phyloP scores from a whole-genome alignment of 1,284 basidiomycete species.

The Ustilago nuda region DNA sequence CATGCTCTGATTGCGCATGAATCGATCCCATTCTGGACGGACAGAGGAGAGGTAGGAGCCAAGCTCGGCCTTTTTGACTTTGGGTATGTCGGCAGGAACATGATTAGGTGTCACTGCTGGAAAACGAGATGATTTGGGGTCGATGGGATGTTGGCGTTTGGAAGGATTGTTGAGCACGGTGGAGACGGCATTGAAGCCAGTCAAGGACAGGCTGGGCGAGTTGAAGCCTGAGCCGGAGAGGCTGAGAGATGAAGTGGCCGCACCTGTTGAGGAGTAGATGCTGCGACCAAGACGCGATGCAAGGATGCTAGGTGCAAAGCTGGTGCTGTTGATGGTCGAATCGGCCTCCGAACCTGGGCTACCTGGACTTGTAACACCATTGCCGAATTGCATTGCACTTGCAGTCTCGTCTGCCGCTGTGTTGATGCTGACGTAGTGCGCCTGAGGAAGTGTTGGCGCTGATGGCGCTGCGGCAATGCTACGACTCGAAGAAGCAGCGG shows the following conservation, averaged over 20 bases:
- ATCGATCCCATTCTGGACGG: slow-evolving; percentile 63
- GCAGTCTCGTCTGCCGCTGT: slow-evolving; percentile 16
- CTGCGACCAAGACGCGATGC: slow-evolving; percentile 37
- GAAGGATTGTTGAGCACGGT: slow-evolving; percentile 67
- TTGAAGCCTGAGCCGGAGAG: slow-evolving; percentile 39
- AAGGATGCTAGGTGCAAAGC: slow-evolving; percentile 38
- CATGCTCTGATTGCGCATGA: slow-evolving; percentile 62
- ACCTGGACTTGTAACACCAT: slow-evolving; percentile 36
- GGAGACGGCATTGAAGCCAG: slow-evolving; percentile 62
- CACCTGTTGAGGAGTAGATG: slow-evolving; percentile 34
- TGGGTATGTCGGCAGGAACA: slow-evolving; percentile 57
- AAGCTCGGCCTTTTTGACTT: slow-evolving; percentile 53
- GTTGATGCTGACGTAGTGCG: neutral
- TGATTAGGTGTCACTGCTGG: slow-evolving; percentile 56
- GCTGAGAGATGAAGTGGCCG: slow-evolving; percentile 33
- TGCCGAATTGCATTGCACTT: slow-evolving; percentile 20
- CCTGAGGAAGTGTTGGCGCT: slow-evolving; percentile 2
- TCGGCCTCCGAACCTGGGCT: slow-evolving; percentile 46
- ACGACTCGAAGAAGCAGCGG: slow-evolving; percentile 19
- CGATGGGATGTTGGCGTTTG: slow-evolving; percentile 61
- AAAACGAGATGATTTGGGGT: slow-evolving; percentile 63
- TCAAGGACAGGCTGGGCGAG: slow-evolving; percentile 35
- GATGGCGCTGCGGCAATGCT: neutral
- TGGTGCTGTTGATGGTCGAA: slow-evolving; percentile 43
- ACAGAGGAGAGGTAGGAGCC: slow-evolving; percentile 61